Evolutionary conservation across 1,139 yeast species (phyloP).

Genomic region (Sugiyamaella novakii): DNA sequence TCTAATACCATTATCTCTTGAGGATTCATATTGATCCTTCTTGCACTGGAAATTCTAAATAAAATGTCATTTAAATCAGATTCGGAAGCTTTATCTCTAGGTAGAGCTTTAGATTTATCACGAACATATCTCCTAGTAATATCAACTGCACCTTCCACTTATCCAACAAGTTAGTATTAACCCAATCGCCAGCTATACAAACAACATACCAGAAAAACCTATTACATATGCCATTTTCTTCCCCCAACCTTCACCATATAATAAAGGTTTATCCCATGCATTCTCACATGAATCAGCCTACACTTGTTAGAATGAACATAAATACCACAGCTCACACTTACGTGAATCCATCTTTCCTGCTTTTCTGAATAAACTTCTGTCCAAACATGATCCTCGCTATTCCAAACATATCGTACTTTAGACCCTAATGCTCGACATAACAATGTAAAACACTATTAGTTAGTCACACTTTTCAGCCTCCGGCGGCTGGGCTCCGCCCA

Average conservation of each 20-base stretch:
- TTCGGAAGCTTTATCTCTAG: conserved; percentile 53
- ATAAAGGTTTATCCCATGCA: conserved; percentile 74
- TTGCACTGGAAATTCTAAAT: conserved; percentile 44
- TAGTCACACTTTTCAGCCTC: too few relatives aligned
- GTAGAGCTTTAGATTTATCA: conserved; percentile 52
- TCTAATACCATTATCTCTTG: conserved; percentile 41
- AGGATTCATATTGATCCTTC: conserved; percentile 43
- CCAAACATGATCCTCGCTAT: conserved; percentile 93
- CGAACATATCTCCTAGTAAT: conserved; percentile 71
- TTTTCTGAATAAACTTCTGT: conserved; percentile 75
- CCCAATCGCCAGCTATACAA: conserved; percentile 8
- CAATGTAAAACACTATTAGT: conserved; percentile 60
- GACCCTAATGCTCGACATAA: conserved; percentile 68
- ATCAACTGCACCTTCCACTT: conserved; percentile 62
- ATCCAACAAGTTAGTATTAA: conserved; percentile 29
- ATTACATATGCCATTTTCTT: conserved; percentile 87
- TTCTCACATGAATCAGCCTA: conserved; percentile 77
- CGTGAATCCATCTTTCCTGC: conserved; percentile 76
- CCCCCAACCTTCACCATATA: conserved; percentile 88
- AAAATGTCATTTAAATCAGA: conserved; percentile 46
- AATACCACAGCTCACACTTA: conserved; percentile 34
- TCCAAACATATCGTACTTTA: conserved; percentile 75
- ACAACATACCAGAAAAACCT: conserved; percentile 53
- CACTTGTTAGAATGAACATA: conserved; percentile 13
- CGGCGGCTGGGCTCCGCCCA: too few relatives aligned